phyloP scores from a whole-genome alignment of 495 filamentous ascomycete species.

The Parathielavia hyrcaniae region DNA sequence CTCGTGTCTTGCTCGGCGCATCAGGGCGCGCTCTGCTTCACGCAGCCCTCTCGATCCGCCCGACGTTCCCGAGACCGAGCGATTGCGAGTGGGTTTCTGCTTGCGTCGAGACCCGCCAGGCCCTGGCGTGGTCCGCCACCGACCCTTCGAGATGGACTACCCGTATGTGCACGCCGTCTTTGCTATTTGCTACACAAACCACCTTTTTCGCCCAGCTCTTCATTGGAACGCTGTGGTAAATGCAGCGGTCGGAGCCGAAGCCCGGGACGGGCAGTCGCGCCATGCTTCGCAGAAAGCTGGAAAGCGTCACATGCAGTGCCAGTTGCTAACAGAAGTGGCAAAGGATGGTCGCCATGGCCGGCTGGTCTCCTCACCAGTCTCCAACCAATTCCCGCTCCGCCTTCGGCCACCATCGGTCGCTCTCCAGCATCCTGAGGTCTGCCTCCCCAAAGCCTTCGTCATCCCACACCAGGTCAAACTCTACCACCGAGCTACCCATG shows the following conservation, averaged over 20 bases:
- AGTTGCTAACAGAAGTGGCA: slow-evolving; percentile 31
- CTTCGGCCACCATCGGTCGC: slow-evolving; percentile 46
- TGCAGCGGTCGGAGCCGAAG: not conserved
- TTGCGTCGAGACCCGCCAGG: slow-evolving; percentile 30
- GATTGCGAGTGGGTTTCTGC: slow-evolving; percentile 7
- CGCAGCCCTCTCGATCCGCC: not conserved
- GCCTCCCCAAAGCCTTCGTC: slow-evolving; percentile 25
- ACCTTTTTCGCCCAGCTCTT: not conserved
- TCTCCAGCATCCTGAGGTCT: slow-evolving; percentile 41
- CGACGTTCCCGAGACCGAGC: not conserved
- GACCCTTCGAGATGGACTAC: slow-evolving; percentile 28
- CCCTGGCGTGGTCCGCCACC: slow-evolving; percentile 30
- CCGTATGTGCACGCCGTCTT: slow-evolving; percentile 22
- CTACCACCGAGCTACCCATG: slow-evolving; percentile 19
- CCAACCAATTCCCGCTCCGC: slow-evolving; percentile 30
- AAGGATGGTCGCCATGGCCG: slow-evolving; percentile 47
- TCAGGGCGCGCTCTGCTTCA: not conserved
- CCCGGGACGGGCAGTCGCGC: not conserved
- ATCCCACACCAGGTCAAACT: slow-evolving; percentile 19
- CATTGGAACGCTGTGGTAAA: not conserved
- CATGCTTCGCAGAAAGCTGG: not conserved
- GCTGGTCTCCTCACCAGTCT: slow-evolving; percentile 45
- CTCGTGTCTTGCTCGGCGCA: not conserved
- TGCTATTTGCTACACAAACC: not conserved
- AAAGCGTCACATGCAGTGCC: slow-evolving; percentile 26